Conservation (phyloP, 345 rosid genomes). For the Brassica juncea region DNA sequence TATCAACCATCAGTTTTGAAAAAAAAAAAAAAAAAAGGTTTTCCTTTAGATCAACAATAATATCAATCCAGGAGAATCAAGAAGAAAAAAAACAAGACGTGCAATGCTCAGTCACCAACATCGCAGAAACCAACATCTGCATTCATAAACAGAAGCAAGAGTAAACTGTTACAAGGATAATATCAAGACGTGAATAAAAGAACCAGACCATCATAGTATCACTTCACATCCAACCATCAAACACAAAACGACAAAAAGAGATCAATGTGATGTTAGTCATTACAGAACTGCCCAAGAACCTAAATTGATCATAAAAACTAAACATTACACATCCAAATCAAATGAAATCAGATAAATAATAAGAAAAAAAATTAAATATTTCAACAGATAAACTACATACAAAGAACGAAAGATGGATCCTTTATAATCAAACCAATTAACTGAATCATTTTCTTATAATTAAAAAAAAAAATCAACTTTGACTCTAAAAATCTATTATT, state of each 20-base stretch:
- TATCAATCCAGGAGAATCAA: constrained; percentile 20
- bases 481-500: not conserved
- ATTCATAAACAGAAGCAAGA: constrained; percentile 16
- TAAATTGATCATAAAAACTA: not conserved
- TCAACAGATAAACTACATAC: not conserved
- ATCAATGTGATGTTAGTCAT: not conserved
- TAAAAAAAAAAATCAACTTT: not conserved
- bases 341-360: not conserved
- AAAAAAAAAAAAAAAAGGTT: constrained; percentile 13
- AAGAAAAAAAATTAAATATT: not conserved
- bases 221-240: not conserved
- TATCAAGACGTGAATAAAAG: too few relatives aligned
- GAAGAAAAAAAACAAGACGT: constrained; percentile 21
- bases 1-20: constrained; percentile 27
- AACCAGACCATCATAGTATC: not conserved
- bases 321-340: not conserved
- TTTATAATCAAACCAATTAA: not conserved
- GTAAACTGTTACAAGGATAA: not conserved
- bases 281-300: not conserved
- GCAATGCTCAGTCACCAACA: constrained; percentile 30
- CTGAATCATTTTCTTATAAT: not conserved
- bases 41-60: constrained; percentile 23
- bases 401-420: constrained; percentile 8
- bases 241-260: not conserved
- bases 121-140: constrained; percentile 25